Percentiles rank a stretch among this genome's conserved stretches.
Conservation (phyloP, 225 moss, liverwort and hornwort genomes). For the Marchantia paleacea region DNA sequence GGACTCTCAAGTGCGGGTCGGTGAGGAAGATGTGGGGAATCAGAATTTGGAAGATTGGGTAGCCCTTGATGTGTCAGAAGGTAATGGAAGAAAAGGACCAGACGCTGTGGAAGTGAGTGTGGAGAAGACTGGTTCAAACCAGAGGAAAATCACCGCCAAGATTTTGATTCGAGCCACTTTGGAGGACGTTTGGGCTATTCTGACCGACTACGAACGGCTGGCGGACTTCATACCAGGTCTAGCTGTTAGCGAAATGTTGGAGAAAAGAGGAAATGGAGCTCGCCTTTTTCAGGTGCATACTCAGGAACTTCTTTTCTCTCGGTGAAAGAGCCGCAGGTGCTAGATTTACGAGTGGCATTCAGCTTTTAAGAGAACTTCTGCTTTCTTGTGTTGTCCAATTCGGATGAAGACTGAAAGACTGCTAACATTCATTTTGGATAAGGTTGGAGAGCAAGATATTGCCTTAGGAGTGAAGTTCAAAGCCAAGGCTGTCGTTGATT, state of each 20-base stretch:
- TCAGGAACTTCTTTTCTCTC: not conserved
- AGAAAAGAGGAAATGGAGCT: constrained; percentile 58
- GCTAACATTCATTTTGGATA: constrained; percentile 8
- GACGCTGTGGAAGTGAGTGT: constrained; percentile 54
- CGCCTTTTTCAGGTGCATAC: constrained; percentile 60
- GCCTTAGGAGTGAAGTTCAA: constrained; percentile 86
- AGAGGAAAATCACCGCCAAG: constrained; percentile 62
- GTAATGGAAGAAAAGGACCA: not conserved
- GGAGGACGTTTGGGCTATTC: constrained; percentile 70
- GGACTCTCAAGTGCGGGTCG: not conserved
- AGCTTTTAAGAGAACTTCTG: not conserved
- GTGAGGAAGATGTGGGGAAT: constrained; percentile 4
- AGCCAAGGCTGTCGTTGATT: constrained; percentile 87
- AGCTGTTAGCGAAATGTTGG: constrained; percentile 66
- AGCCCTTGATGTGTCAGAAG: not conserved
- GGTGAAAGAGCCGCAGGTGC: not conserved
- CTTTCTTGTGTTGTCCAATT: not conserved
- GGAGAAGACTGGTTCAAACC: constrained; percentile 61
- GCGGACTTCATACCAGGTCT: constrained; percentile 88
- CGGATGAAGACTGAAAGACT: not conserved
- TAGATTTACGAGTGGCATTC: not conserved
- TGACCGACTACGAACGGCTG: constrained; percentile 77
- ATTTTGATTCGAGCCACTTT: constrained; percentile 62
- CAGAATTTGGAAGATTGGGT: constrained; percentile 3
- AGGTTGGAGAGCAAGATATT: constrained; percentile 79